Evolutionary conservation across 129 eudicot genomes (phyloP), one percentile per base, ranked within the genome.

Genomic region (Logfia minima): DNA sequence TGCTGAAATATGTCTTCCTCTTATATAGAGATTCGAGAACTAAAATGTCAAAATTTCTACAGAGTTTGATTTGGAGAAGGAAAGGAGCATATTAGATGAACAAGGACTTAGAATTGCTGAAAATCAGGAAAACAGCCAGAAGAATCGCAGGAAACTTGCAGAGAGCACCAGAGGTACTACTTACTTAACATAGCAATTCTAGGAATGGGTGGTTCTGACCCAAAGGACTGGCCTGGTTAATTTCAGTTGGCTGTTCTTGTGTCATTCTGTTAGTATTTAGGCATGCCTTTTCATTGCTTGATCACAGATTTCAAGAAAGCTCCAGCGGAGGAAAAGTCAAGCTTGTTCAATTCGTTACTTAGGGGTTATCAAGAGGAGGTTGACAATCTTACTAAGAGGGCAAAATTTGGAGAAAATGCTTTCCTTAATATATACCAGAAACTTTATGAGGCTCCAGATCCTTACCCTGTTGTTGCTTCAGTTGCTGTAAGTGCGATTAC

Each of bases 121-220:
- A 78, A 94, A 94, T 83, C 99, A 94, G 87, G 99, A 94, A 62
- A 94, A 89, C 86, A 94, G 99, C 86, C 99, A 94, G 86, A 94
- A 94, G 85, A 94, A 91, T 76, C 91, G 99, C 11, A 80, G 97
- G 75, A 94, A 91, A 75, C 99, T 94, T 45, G 99, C 99, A 8
- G 99, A 94, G 91, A 91, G 92, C 85, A 94, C 99, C 75, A 84
- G 99, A 94, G 98, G 98, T 93, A 79, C 74, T 64, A 13, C 18
- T 14, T 48, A 48, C 55, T 14, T 48, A 48, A 13, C 55, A 48
- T 41, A 41, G 48, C 14, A 41, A 41, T 41, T 41, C 9, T 41
- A 41, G 48, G 48, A 41, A 9, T 41, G 14, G 13, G 48, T 41
- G 48, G 48, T 41, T 41, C 48, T 41, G 48, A 41, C 14, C 48